A percentile compares a stretch with the other conserved stretches of the same genome.
phyloP scores from a whole-genome alignment of 768 basidiomycete species.

The Epithele typhae region DNA sequence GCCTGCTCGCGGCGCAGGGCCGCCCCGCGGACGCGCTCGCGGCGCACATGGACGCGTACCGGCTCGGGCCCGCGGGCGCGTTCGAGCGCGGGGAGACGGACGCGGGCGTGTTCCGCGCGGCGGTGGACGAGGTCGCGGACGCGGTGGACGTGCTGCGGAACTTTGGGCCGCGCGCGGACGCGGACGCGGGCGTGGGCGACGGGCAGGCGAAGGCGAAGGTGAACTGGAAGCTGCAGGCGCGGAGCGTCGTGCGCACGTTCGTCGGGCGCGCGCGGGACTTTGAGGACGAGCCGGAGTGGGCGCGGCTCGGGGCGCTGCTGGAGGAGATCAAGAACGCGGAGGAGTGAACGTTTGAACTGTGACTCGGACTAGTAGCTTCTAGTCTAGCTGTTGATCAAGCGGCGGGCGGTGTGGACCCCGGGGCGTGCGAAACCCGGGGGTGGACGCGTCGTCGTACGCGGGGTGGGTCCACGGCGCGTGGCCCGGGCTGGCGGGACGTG shows the following conservation, averaged over 20 bases:
- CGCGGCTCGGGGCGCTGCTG: slow-evolving; percentile 56
- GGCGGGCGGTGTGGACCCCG: too few relatives aligned
- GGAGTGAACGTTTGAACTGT: too few relatives aligned
- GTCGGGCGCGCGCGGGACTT: slow-evolving; percentile 82
- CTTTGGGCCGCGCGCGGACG: slow-evolving; percentile 57
- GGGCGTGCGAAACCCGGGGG: too few relatives aligned
- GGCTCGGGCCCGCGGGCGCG: slow-evolving; percentile 55
- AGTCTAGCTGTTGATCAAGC: too few relatives aligned
- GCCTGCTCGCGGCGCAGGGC: slow-evolving; percentile 69
- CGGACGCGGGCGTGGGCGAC: too few relatives aligned
- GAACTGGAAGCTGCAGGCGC: slow-evolving; percentile 84
- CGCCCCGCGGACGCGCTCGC: slow-evolving; percentile 77
- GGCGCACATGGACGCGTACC: slow-evolving; percentile 83
- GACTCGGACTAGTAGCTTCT: too few relatives aligned
- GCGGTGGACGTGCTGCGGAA: slow-evolving; percentile 79
- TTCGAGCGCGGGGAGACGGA: slow-evolving; percentile 61
- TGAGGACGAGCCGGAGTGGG: slow-evolving; percentile 87
- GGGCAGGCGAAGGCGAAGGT: slow-evolving; percentile 35
- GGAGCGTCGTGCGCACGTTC: slow-evolving; percentile 85
- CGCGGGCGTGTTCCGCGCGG: slow-evolving; percentile 66
- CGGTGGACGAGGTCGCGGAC: slow-evolving; percentile 75
- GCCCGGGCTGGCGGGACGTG: too few relatives aligned
- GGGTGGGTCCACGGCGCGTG: too few relatives aligned
- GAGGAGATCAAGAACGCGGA: slow-evolving; percentile 42
- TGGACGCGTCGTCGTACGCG: too few relatives aligned